phyloP scores from a whole-genome alignment of 768 basidiomycete species.

The Kwoniella dendrophila region DNA sequence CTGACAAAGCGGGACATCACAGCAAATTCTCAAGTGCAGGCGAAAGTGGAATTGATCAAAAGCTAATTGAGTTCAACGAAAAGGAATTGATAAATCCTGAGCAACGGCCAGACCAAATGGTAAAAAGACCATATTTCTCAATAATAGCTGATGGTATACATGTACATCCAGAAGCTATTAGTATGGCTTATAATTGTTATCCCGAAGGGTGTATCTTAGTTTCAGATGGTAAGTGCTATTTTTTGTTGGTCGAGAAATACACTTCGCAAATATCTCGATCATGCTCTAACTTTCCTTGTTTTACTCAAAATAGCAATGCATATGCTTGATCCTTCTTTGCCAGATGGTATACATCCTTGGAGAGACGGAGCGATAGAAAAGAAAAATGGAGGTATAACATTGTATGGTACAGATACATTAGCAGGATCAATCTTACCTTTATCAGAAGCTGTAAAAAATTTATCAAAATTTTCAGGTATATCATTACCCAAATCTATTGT shows the following conservation, averaged over 20 bases:
- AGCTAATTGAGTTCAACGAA: too few species aligned
- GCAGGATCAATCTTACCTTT: conserved; percentile 71
- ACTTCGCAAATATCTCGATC: neutral
- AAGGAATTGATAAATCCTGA: too few species aligned
- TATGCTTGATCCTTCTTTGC: conserved; percentile 73
- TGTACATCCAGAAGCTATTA: conserved; percentile 84
- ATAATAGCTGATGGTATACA: conserved; percentile 91
- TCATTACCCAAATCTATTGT: conserved; percentile 80
- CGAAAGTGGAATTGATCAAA: neutral
- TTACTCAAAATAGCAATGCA: conserved; percentile 1
- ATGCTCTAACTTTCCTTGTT: neutral
- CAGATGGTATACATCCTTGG: conserved; percentile 85
- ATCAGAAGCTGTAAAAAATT: conserved; percentile 82
- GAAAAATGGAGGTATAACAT: conserved; percentile 73
- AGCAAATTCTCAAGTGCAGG: too few species aligned
- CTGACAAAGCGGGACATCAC: too few species aligned
- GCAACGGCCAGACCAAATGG: conserved; percentile 32
- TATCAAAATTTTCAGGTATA: conserved; percentile 79
- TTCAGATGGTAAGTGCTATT: conserved; percentile 70
- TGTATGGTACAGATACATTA: conserved; percentile 83
- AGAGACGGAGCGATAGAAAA: conserved; percentile 78
- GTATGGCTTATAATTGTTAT: conserved; percentile 80
- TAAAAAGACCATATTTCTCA: conserved; percentile 78
- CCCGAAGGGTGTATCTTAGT: conserved; percentile 85
- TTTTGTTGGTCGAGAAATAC: neutral